phyloP scores from a whole-genome alignment of 495 filamentous ascomycete species.

The Oidiodendron maius region DNA sequence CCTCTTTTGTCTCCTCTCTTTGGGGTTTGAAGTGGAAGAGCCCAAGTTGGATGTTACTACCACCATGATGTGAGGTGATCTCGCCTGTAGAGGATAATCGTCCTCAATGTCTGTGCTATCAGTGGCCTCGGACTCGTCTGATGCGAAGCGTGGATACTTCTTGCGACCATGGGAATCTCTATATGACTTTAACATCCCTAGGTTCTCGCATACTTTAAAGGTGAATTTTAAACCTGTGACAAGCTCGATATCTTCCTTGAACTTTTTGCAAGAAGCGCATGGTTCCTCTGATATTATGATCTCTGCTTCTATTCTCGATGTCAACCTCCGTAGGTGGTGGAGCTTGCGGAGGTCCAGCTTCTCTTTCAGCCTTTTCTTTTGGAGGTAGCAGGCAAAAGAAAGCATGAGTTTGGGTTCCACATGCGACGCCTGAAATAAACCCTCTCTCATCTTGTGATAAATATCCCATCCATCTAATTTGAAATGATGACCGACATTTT shows the following conservation, averaged over 20 bases:
- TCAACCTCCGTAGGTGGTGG: neutral
- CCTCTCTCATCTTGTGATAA: neutral
- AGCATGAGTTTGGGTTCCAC: constrained; percentile 8
- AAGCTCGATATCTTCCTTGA: neutral
- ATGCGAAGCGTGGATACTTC: neutral
- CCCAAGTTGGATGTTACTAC: neutral
- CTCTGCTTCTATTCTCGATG: neutral
- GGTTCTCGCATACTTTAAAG: neutral
- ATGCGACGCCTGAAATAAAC: neutral
- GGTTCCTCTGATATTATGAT: neutral
- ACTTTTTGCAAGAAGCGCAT: neutral
- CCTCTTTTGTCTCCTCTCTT: neutral
- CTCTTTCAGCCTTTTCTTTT: too few species aligned
- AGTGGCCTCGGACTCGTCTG: neutral
- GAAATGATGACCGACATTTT: neutral
- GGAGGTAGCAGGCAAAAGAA: neutral
- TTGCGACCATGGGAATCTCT: neutral
- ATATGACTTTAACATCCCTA: neutral
- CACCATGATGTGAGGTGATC: neutral
- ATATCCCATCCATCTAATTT: neutral
- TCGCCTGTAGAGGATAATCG: neutral
- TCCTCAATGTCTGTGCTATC: neutral
- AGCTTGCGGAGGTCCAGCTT: neutral
- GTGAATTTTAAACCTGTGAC: constrained; percentile 3
- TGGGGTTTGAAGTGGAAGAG: neutral